Evolutionary conservation across 179 eudicot genomes (phyloP), one percentile per base, ranked within the genome.

Genomic region (Spinacia oleracea): DNA sequence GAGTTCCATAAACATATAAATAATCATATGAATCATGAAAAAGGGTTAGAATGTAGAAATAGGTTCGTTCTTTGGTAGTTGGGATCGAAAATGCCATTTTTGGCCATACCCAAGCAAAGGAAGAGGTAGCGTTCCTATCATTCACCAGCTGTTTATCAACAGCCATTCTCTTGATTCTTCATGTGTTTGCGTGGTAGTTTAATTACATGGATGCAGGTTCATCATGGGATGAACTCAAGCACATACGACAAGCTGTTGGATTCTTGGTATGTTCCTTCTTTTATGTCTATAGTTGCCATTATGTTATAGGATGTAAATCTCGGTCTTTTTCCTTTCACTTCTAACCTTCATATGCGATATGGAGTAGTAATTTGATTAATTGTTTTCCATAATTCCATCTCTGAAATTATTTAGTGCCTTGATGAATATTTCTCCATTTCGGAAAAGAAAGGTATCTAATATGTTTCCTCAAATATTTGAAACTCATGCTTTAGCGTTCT

Each of bases 141-240:
- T 84, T 51, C 83, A 77, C 32, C 27, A 35, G 8, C 25, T 23
- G 14, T 62, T 31, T 53, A 34, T 78, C 20, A 32, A 14, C 60
- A 42, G 67, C 20, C 20, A 5, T 70, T n/a, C 6, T 66, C 45
- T 11, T 66, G 40, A n/a, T 66, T 34, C 56, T 63, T 46, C 12
- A 15, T 51, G 15, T 6, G 7, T 50, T 2, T 48, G 20, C 53
- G 14, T 55, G 35, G 20, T 21, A 46, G 50, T 72, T 70, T 31
- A 9, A 18, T 51, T 63, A 34, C 58, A 23, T 42, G 66, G 46
- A 73, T 65, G 93, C 83, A 72, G 97, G 94, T 74, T 83, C 89
- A 74, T 85, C 97, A 16, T 88, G 89, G 92, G 92, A 93, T 84
- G 98, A 93, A 87, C 81, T 91, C 51, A 90, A 82, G 75, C 91